Evolutionary conservation across 2,329 filamentous ascomycete species (phyloP), one percentile per base, ranked within the genome.

Genomic region (Diaporthe vexans): DNA sequence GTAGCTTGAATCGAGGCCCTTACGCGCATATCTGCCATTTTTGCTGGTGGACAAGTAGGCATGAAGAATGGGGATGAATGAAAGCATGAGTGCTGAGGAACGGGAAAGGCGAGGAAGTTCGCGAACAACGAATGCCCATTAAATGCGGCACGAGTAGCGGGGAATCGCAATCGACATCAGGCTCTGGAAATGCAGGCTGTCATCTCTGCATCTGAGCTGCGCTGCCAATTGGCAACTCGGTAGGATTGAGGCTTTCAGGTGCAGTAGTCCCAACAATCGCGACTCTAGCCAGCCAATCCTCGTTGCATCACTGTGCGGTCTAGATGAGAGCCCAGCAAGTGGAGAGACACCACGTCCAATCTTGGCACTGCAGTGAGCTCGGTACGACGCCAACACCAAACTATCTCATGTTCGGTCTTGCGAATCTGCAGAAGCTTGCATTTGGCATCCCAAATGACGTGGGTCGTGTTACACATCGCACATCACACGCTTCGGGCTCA

Each of bases 191-290:
- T 46, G 67, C 54, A 70, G 63, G 69, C 33, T 26, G 46, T 48
- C 46, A 54, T 29, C 58, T 51, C 19, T 58, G 59, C 26, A 72
- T n/a, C 26, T 24, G 24, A 37, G 15, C 19, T 29, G 37, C 56
- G 21, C 37, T 15, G 21, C 15, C 57, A n/a, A 72, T 74, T 74
- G 73, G 73, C 40, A n/a, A 26, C 46, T 48, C 46, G 7, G 33
- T 21, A 15, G 54, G 52, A 37, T 35, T 51, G 59, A 72, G 52
- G 69, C 43, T 68, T 72, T 21, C 21, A 40, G 33, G 33, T 72
- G 73, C 73, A 74, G 73, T 72, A 73, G 63, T 26, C 54, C 52
- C 10, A 46, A 37, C 19, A 43, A 46, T 26, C 59, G 73, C 37
- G 52, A 48, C 43, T 40, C 24, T 46, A 24, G 21, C 24, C 17